Base-by-base conservation (phyloP, 768 basidiomycete species). In the Suillus sp. region DNA sequence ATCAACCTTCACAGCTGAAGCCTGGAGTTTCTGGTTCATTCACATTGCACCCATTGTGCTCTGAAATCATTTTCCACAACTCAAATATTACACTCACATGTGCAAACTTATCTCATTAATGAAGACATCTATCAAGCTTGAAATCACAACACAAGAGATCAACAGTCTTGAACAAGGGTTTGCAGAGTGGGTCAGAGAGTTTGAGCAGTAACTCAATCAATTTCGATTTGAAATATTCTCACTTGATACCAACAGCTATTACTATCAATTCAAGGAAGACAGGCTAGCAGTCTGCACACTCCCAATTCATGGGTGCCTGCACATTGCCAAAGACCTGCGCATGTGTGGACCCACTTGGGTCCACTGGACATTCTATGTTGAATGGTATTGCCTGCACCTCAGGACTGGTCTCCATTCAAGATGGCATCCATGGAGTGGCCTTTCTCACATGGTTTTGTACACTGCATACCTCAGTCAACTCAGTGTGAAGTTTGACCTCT, bases 1-100 rank as follows among this genome's bases (percentile, higher is more conserved):
- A 22, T 38, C 22, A 16, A 54, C 53, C 20, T 69, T 67, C 35
- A 71, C 68, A n/a, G 68, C 70, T 10, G 66, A 71, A 57, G 45
- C 61, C 0, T 68, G 61, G 35, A 32, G 42, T 14, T 59, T 66
- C 27, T 71, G 69, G 62, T 42, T 64, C 7, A 37, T 66, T 0
- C 60, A 70, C 16, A 30, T 73, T 1, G 65, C 67, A 3, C 73
- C 69, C 1, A 61, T 47, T 0, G 54, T 73, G 14, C 61, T 74
- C 1, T 30, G 63, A 48, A 34, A 55, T 7, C 16, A 14, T 0
- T 69, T 57, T 22, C 20, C 40, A 14, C 8, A 11, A 6, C 27
- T 22, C 20, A 60, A 60, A 43, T 60, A 60, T 32, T 60, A 60
- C 42, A 47, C 34, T 13, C 42, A 60, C 30, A 30, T 43, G 43